Evolutionary conservation across 2,329 filamentous ascomycete genomes (phyloP), one percentile per base, ranked within the genome.

Genomic region (Cryphonectria naterciae): DNA sequence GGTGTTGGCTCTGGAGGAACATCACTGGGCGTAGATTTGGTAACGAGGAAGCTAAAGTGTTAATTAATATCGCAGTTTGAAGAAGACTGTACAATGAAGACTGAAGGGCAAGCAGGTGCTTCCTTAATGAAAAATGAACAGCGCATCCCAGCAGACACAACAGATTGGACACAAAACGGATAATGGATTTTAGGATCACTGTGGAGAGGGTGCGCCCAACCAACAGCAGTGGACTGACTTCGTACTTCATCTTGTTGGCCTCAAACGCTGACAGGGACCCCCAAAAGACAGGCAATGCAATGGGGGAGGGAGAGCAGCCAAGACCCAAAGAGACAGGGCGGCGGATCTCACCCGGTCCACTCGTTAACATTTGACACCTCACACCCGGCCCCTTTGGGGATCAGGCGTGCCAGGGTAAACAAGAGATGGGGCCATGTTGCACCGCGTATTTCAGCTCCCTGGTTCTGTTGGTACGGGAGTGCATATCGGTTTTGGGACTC

Each of bases 291-390:
- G 43, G 43, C 43, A 46, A 22, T 22, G 19, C 37, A 11, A 39
- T 39, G 35, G 22, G 58, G 22, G 41, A 43, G 41, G 3, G n/a
- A 10, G 37, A 10, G 37, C 22, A n/a, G 35, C 60, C 60, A 63
- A 19, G 28, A 25, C 61, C 61, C 46, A 17, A 39, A 17, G 41
- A 62, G 35, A n/a, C 28, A 13, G 15, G 60, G 32, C 35, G 1
- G 46, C 63, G 63, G 63, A 37, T 65, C 35, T 15, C 17, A 49
- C 43, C 63, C 63, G 63, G 28, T 54, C 63, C 63, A 65, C 41
- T 65, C 63, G 17, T 35, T 65, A 52, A 43, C 11, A 28, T 28
- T 32, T 65, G 43, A 65, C 63, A 54, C 32, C 63, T 52, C 43
- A 65, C 35, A 49, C 13, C 17, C 46, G 4, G 2, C 46, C n/a